Base-by-base conservation (phyloP, 2,329 filamentous ascomycete species). In the Macroventuria anomochaeta region DNA sequence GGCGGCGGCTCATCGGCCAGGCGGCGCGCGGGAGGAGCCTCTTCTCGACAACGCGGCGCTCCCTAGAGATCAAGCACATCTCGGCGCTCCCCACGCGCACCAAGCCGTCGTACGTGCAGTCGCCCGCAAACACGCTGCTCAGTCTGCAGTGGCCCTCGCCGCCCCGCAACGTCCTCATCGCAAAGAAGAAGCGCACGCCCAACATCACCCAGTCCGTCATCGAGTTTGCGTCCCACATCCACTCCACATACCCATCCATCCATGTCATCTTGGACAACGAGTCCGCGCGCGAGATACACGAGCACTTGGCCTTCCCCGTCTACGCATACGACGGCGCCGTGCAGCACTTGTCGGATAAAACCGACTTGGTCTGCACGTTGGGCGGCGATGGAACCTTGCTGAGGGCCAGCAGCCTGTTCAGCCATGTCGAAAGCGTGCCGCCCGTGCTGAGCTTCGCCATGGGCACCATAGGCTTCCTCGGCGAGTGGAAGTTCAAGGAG, bases 381-480 rank as follows among this genome's bases (percentile, higher is more conserved):
- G 95, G 95, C 46, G 95, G 95, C 34, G 95, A 99, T 73, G 92
- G 92, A 56, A 96, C 92, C 2, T 93, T 96, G 47, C 76, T 96
- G 39, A 89, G 90, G 55, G 92, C 92, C 0, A 89, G 91, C 2
- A 93, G 89, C 47, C 82, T 97, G 5, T 97, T 96, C 77, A 91
- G 91, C 54, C 88, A 90, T 31, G 87, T 90, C 37, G 81, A 84
- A 2, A 86, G 86, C 36, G 93, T 99, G 0, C 95, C 95, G 0
- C 95, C 95, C 0, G 89, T 99, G 28, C 80, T 99, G 7, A 92
- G 91, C 1, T 99, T 99, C 71, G 96, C 92, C 71, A 97, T 99
- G 91, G 95, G 95, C 5, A 96, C 93, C 0, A 79, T 99, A 0
- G 95, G 95, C 0, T 99, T 99, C 63, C 78, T 99, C 7, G 93